A percentile compares a stretch with the other conserved stretches of the same genome.
Conservation (phyloP, 2,329 filamentous ascomycete species). For the Neofusicoccum laricinum region DNA sequence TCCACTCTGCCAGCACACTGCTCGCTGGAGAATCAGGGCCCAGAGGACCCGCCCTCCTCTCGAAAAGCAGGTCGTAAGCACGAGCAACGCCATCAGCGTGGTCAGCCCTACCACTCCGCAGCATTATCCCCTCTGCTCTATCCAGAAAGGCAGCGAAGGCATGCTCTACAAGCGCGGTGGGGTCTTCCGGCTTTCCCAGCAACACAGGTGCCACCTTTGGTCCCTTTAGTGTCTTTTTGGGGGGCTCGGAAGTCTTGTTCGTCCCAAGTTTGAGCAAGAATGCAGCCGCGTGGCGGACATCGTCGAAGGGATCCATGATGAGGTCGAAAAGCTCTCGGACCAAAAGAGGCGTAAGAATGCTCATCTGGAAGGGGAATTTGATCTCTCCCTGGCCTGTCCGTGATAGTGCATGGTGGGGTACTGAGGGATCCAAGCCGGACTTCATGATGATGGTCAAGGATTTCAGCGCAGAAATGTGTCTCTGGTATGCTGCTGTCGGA, state of each 20-base stretch:
- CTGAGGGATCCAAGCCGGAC: conserved; percentile 60
- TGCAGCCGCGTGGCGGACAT: conserved; percentile 65
- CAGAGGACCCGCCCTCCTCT: conserved; percentile 3
- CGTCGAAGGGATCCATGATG: conserved; percentile 86
- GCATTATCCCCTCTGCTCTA: conserved; percentile 55
- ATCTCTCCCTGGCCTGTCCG: conserved; percentile 50
- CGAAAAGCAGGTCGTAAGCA: conserved; percentile 66
- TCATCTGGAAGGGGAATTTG: conserved; percentile 49
- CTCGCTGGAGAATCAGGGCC: not conserved
- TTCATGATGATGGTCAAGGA: conserved; percentile 65
- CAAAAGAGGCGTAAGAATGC: conserved; percentile 44
- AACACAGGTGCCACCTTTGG: not conserved
- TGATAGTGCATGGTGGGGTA: conserved; percentile 37
- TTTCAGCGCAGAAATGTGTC: conserved; percentile 78
- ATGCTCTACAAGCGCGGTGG: not conserved
- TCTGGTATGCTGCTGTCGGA: conserved; percentile 83
- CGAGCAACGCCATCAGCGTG: conserved; percentile 89
- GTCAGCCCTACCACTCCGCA: conserved; percentile 77
- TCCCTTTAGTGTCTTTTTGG: not conserved
- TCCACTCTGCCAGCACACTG: not conserved
- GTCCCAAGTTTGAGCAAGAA: conserved; percentile 40
- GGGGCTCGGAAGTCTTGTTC: not conserved
- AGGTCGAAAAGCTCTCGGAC: conserved; percentile 71
- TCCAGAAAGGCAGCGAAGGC: conserved; percentile 27
- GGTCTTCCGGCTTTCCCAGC: not conserved